Percentiles rank a stretch among this genome's conserved stretches.
phyloP scores from a whole-genome alignment of 169 alveolate genomes.

The Cryptosporidium viatorum region DNA sequence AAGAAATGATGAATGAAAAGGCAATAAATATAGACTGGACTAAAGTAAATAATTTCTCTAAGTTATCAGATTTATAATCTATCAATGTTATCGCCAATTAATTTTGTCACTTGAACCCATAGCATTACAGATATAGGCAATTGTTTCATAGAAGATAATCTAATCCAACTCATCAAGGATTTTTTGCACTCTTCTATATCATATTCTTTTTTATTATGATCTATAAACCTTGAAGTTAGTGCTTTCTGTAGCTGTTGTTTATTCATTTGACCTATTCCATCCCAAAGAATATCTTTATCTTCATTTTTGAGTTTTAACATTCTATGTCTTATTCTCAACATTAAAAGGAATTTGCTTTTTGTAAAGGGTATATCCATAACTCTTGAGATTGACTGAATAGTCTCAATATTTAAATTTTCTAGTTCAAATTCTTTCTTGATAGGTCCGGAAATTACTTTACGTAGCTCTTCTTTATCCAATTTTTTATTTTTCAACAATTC shows the following conservation, averaged over 20 bases:
- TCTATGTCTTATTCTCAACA: not conserved
- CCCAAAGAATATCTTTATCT: conserved; percentile 36
- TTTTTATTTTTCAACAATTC: conserved; percentile 83
- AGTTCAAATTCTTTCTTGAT: conserved; percentile 87
- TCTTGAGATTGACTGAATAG: conserved; percentile 78
- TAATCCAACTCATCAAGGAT: not conserved
- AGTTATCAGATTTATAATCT: not conserved
- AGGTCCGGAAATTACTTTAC: conserved; percentile 84
- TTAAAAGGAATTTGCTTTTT: not conserved
- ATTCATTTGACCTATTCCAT: not conserved
- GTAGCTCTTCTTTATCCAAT: conserved; percentile 83
- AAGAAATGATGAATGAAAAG: conserved; percentile 35
- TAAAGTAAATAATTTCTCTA: conserved; percentile 16
- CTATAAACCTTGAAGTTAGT: conserved; percentile 18
- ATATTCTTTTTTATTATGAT: not conserved
- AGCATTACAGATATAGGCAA: not conserved
- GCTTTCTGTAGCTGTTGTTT: not conserved
- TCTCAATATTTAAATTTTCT: conserved; percentile 87
- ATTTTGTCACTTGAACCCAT: not conserved
- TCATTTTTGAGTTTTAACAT: conserved; percentile 14
- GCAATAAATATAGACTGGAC: conserved; percentile 54
- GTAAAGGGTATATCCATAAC: not conserved
- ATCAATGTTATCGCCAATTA: not conserved
- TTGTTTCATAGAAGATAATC: not conserved
- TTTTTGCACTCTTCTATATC: not conserved